Evolutionary conservation across 257 asterid genomes (phyloP).

Genomic region (Capsicum rhomboideum): DNA sequence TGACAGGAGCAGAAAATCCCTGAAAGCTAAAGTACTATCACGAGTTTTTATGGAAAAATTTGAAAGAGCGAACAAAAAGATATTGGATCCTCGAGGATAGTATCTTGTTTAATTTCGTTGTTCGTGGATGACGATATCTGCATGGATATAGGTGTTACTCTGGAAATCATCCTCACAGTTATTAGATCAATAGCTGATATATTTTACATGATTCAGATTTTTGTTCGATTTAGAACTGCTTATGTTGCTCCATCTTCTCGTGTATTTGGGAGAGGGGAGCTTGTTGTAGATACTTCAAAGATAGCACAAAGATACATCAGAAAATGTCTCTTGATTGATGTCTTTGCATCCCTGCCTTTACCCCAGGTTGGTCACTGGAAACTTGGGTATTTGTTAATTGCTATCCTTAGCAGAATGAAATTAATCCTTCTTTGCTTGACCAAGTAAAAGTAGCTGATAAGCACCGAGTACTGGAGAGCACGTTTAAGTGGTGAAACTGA

Average conservation of each 20-base stretch:
- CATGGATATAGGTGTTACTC: conserved; percentile 55
- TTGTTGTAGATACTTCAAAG: conserved; percentile 62
- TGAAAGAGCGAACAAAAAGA: conserved; percentile 55
- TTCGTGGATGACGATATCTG: conserved; percentile 60
- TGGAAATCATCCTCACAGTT: conserved; percentile 52
- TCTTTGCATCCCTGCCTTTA: conserved; percentile 70
- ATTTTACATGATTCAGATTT: conserved; percentile 66
- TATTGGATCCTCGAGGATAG: conserved; percentile 85
- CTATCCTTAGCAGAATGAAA: background rate
- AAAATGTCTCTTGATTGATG: conserved; percentile 53
- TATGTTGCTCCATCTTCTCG: conserved; percentile 95
- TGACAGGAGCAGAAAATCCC: conserved; percentile 27
- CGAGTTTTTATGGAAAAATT: conserved; percentile 89
- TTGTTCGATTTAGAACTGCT: conserved; percentile 58
- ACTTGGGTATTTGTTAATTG: background rate
- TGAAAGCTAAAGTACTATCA: conserved; percentile 62
- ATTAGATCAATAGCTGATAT: conserved; percentile 64
- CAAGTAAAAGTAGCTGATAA: background rate
- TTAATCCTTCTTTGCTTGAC: background rate
- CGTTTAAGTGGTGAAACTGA: background rate
- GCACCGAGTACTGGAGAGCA: background rate
- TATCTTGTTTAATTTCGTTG: conserved; percentile 70
- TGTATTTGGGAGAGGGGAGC: conserved; percentile 93
- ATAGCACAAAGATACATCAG: conserved; percentile 51
- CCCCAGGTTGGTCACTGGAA: conserved; percentile 56